Evolutionary conservation across 2,329 filamentous ascomycete species (phyloP).

Genomic region (Xylariaceae sp.): DNA sequence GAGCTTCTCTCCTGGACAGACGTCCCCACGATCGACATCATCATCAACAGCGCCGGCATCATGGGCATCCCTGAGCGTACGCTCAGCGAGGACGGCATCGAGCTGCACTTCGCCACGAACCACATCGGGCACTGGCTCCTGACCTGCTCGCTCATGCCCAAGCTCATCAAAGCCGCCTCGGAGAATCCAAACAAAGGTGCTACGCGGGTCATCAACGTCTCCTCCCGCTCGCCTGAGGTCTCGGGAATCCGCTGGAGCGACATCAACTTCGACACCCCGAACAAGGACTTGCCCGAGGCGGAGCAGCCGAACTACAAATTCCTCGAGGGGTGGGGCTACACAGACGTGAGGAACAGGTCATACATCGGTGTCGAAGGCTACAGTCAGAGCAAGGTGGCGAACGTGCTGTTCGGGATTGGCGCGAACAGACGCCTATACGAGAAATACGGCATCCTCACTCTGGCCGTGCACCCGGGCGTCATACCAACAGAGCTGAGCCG

Average conservation of each 20-base stretch:
- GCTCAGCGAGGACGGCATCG: conserved; percentile 49
- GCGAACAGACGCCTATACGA: conserved; percentile 40
- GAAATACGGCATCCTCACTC: conserved; percentile 43
- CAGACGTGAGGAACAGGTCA: conserved; percentile 32
- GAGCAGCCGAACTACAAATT: conserved; percentile 42
- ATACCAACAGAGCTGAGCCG: conserved; percentile 44
- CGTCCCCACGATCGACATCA: conserved; percentile 46
- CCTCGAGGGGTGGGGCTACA: conserved; percentile 34
- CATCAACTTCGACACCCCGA: conserved; percentile 44
- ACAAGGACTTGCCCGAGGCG: conserved; percentile 41
- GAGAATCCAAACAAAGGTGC: conserved; percentile 33
- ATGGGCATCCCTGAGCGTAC: conserved; percentile 46
- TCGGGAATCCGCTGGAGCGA: conserved; percentile 46
- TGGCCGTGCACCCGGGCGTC: conserved; percentile 45
- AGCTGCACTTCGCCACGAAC: conserved; percentile 53
- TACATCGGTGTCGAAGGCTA: conserved; percentile 45
- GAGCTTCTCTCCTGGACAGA: conserved; percentile 44
- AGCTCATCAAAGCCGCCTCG: conserved; percentile 45
- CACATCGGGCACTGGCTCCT: conserved; percentile 56
- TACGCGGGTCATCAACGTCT: conserved; percentile 51
- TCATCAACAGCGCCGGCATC: conserved; percentile 55
- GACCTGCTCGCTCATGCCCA: conserved; percentile 52
- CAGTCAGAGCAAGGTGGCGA: conserved; percentile 46
- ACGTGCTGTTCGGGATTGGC: conserved; percentile 43
- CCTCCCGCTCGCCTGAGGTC: conserved; percentile 38